Conservation (phyloP, 208 protist species). For the Trichomonas vaginalis region DNA sequence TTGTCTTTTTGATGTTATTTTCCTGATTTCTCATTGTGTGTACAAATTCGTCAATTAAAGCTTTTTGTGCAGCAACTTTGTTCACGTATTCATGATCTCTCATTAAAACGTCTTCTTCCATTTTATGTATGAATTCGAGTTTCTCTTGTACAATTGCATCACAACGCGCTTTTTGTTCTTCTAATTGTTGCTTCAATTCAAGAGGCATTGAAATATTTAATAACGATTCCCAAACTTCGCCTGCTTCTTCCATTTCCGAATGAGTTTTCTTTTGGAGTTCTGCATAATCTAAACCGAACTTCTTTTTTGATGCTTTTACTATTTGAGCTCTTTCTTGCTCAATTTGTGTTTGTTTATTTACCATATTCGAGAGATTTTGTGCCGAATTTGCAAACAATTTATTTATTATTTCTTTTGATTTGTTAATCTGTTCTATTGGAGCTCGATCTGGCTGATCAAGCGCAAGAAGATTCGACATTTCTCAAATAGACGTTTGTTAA, state of each 20-base stretch:
- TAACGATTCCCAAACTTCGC: background rate
- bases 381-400: background rate
- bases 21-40: slow-evolving; percentile 7
- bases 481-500: background rate
- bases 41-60: background rate
- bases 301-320: background rate
- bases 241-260: background rate
- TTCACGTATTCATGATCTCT: slow-evolving; percentile 15
- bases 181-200: background rate
- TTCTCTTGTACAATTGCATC: background rate
- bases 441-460: background rate
- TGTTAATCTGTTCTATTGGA: background rate
- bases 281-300: background rate
- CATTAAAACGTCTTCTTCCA: background rate
- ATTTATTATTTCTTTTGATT: background rate
- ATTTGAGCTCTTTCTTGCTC: background rate
- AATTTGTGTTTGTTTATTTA: background rate
- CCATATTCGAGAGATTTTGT: background rate
- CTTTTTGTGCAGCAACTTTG: background rate
- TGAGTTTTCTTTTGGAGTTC: background rate
- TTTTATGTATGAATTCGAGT: background rate
- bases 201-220: background rate
- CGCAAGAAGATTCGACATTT: background rate
- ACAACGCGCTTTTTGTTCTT: background rate
- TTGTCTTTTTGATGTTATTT: background rate